Base-by-base conservation (phyloP, 1,284 basidiomycete genomes). In the Thelephora terrestris region DNA sequence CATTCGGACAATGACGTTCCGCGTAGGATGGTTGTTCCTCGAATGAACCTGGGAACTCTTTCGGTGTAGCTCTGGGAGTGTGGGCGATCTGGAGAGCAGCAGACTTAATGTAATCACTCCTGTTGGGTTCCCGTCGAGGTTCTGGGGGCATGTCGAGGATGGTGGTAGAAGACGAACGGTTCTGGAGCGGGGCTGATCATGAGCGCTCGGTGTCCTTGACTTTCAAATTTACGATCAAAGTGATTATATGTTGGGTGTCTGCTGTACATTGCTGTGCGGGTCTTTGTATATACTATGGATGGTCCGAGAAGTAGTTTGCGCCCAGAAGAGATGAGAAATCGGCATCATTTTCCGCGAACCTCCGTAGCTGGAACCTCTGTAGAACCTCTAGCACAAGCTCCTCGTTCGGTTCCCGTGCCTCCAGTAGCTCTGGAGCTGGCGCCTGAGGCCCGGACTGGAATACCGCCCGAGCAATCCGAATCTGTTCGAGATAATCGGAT, bases 361-460 rank as follows among this genome's bases (percentile, higher is more conserved):
- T 64, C 12, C 71, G 70, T 16, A 86, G 58, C 10, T 65, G 62
- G 59, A 73, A 79, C 44, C 66, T 64, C 46, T 70, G 66, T 55
- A 85, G 57, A 29, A 84, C 61, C 17, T 66, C 60, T 2, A 57
- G 55, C 2, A 82, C 66, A 10, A 58, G 61, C 17, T 58, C 57
- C 17, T 74, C 69, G 50, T 81, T 67, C 24, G 58, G 61, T 17
- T 65, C 60, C 7, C 54, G 56, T 29, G 62, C 65, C 37, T 66
- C 55, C 37, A 79, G 54, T 21, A 63, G 45, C 16, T 53, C 54
- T 4, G 54, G 47, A 34, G 73, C 62, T 2, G 85, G 80, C 0
- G 79, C 57, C 2, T 79, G 76, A 0, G 86, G 86, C 7, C 84
- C 58, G 2, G 73, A 79, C 50, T 66, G 60, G 59, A 87, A 90